Percentiles rank a stretch among this genome's conserved stretches.
phyloP scores from a whole-genome alignment of 192 early-diverging fungal genomes.

The Entomortierella lignicola region DNA sequence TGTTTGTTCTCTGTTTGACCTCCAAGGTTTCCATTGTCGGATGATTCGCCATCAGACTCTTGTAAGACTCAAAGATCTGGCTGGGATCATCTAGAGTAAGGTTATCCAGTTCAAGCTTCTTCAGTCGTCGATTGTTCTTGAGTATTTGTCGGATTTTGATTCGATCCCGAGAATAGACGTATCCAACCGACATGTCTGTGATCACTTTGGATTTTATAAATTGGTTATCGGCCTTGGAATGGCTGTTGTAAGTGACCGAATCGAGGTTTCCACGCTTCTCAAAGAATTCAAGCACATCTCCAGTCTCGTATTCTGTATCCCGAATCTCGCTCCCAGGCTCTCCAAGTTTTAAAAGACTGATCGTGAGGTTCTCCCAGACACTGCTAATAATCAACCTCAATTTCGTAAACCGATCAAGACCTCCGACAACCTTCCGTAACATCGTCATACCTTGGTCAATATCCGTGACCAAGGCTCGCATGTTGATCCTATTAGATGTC shows the following conservation, averaged over 20 bases:
- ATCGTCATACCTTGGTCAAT: constrained; percentile 4
- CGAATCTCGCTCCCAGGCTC: constrained; percentile 16
- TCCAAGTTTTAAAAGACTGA: constrained; percentile 13
- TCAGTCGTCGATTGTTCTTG: constrained; percentile 14
- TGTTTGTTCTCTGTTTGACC: constrained; percentile 9
- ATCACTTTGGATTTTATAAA: constrained; percentile 10
- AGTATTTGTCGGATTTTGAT: constrained; percentile 20
- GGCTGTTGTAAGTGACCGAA: constrained; percentile 11
- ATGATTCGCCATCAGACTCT: constrained; percentile 23
- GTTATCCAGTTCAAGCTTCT: constrained; percentile 20
- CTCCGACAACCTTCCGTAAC: constrained; percentile 9
- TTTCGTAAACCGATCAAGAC: constrained; percentile 26
- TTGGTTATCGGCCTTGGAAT: background rate
- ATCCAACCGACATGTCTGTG: background rate
- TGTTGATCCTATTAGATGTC: constrained; percentile 1
- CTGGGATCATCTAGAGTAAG: constrained; percentile 22
- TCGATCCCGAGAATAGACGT: constrained; percentile 13
- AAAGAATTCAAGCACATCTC: background rate
- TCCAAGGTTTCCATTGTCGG: constrained; percentile 8
- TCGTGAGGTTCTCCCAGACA: constrained; percentile 13
- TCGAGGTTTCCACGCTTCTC: constrained; percentile 19
- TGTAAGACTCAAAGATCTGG: constrained; percentile 36
- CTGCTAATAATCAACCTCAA: constrained; percentile 8
- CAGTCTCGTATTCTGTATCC: constrained; percentile 17
- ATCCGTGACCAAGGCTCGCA: constrained; percentile 14